phyloP scores from a whole-genome alignment of 345 rosid species.

The Aquilaria malaccensis region DNA sequence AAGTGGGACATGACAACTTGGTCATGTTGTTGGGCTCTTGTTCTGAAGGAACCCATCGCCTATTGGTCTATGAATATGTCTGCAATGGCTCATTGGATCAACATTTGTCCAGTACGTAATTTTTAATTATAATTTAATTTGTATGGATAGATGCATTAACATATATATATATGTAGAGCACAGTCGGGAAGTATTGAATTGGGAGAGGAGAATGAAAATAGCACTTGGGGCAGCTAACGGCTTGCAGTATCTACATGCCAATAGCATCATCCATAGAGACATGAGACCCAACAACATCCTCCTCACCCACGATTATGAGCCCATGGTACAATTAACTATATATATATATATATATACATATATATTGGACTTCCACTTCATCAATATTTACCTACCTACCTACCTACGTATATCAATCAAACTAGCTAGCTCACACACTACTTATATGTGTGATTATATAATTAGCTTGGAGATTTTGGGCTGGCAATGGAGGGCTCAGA shows the following conservation, averaged over 20 bases:
- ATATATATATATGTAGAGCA: conserved; percentile 30
- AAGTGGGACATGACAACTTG: conserved; percentile 53
- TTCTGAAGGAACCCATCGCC: conserved; percentile 42
- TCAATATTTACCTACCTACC: background rate
- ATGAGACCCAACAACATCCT: conserved; percentile 66
- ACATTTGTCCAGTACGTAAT: conserved; percentile 48
- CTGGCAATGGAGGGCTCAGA: conserved; percentile 51
- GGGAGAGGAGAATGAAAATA: conserved; percentile 58
- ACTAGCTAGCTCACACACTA: conserved; percentile 1
- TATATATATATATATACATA: background rate
- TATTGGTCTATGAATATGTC: conserved; percentile 61
- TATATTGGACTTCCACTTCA: too few species aligned
- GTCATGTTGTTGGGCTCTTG: conserved; percentile 58
- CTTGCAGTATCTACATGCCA: conserved; percentile 46
- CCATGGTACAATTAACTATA: conserved; percentile 34
- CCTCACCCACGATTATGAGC: conserved; percentile 46
- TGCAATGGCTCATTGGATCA: conserved; percentile 57
- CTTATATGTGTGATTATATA: too few species aligned
- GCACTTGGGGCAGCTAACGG: conserved; percentile 55
- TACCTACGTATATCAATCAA: background rate
- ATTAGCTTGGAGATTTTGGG: conserved; percentile 65
- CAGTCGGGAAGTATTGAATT: conserved; percentile 30
- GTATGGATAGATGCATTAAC: too few species aligned
- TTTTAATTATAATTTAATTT: too few species aligned
- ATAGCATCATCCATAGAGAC: conserved; percentile 56